A percentile compares a stretch with the other conserved stretches of the same genome.
Evolutionary conservation across 106 monocot species (phyloP).

Genomic region (Allium sativum): DNA sequence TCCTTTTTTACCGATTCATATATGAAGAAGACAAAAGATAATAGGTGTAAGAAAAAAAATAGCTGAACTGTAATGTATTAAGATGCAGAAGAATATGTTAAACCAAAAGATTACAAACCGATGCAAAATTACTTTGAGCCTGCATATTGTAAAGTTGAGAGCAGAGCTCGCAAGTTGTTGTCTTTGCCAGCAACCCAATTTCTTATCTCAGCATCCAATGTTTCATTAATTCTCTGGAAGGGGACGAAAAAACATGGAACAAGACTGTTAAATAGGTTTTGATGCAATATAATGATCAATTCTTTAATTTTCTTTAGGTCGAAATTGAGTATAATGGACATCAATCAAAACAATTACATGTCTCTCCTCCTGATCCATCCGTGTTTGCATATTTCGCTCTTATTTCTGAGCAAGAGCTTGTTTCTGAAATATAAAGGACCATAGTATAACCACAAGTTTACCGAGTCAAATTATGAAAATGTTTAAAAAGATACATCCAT

Average conservation of each 20-base stretch:
- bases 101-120: neutral
- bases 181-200: conserved; percentile 94
- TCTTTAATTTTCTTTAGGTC: no score
- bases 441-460: no score
- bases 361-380: conserved; percentile 62
- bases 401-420: conserved; percentile 87
- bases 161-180: conserved; percentile 81
- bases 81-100: no score
- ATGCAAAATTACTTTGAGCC: conserved; percentile 13
- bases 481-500: neutral
- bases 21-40: no score
- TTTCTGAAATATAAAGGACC: no score
- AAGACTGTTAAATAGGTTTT: neutral
- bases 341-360: conserved; percentile 49
- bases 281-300: neutral
- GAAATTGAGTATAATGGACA: no score
- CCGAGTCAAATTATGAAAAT: no score
- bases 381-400: conserved; percentile 61
- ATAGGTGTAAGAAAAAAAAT: no score
- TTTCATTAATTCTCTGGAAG: conserved; percentile 66
- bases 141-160: conserved; percentile 96
- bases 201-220: conserved; percentile 80
- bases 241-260: neutral
- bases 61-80: no score
- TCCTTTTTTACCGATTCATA: no score